phyloP scores from a whole-genome alignment of 495 filamentous ascomycete genomes.

The Poronia punctata region DNA sequence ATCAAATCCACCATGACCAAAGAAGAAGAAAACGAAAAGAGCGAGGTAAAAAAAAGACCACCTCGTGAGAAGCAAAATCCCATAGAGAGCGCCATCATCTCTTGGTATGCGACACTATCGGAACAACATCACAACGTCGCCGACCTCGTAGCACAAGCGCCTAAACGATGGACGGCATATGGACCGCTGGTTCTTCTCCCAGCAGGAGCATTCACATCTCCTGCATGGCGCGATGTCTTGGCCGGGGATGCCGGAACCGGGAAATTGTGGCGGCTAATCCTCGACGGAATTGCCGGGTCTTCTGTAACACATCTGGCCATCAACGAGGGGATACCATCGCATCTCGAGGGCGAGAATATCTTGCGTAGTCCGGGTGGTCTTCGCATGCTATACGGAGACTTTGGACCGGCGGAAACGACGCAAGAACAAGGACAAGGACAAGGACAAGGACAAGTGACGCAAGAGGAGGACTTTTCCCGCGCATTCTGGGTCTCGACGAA shows the following conservation, averaged over 20 bases:
- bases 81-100: conserved; percentile 20
- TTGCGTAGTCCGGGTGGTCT: conserved; percentile 60
- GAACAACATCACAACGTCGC: not conserved
- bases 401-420: conserved; percentile 39
- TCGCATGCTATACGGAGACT: conserved; percentile 57
- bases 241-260: not conserved
- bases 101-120: not conserved
- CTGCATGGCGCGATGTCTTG: conserved; percentile 43
- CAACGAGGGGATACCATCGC: conserved; percentile 60
- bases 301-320: conserved; percentile 55
- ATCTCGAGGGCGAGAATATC: conserved; percentile 46
- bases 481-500: conserved; percentile 70
- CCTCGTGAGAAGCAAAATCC: conserved; percentile 17
- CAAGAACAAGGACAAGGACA: not conserved
- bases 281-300: conserved; percentile 41
- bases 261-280: conserved; percentile 37
- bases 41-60: conserved; percentile 11
- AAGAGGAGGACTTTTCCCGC: conserved; percentile 41
- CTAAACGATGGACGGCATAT: conserved; percentile 63
- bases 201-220: conserved; percentile 46
- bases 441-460: conserved; percentile 1
- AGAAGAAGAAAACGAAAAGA: not conserved
- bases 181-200: conserved; percentile 64
- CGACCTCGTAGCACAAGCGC: conserved; percentile 36
- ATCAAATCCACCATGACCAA: not conserved